Evolutionary conservation across 2,329 filamentous ascomycete genomes (phyloP), one percentile per base, ranked within the genome.

Genomic region (Chrysoporthe puriensis): DNA sequence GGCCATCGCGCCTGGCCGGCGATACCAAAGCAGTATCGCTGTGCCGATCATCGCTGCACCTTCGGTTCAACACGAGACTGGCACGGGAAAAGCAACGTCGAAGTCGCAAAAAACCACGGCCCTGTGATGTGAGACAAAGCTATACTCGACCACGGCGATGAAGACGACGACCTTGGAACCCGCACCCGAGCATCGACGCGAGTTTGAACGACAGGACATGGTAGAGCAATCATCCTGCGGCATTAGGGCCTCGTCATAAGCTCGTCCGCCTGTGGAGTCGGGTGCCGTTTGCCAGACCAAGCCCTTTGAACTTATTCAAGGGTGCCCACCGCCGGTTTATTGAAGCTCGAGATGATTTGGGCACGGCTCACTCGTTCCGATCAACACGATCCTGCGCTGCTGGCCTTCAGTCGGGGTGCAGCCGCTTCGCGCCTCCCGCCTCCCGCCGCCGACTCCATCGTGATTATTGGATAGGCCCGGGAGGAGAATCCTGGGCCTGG

Each of bases 241-340:
- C 18, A 14, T 14, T 13, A 21, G 52, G 32, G n/a, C 60, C 60
- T 26, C 40, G 60, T 62, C 52, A 42, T 21, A 32, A 42, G 59
- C 44, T 26, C 21, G n/a, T 18, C 16, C 50, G 26, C 32, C 50
- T 8, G 60, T 62, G 60, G 60, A 42, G 60, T 42, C 26, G 43
- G 36, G 43, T 13, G 6, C 34, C 26, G 59, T 34, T 36, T 62
- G 60, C 60, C 46, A 34, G 44, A 14, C 60, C n/a, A 16, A 50
- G 32, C 18, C 46, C 34, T 50, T 26, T 16, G 46, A 40, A 44
- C 34, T 36, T 21, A 50, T 52, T 52, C 32, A 62, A 62, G 44
- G 60, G 60, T 50, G 60, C 9, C 60, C 60, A 50, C 60, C 46
- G 26, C 50, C n/a, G 42, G n/a, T 34, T 40, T 63, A 34, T 63